These are phyloP conservation scores for Epithemia pelagica DNA, from an alignment of 108 stramenopile genomes.

Conservation along the genomic window DNA sequence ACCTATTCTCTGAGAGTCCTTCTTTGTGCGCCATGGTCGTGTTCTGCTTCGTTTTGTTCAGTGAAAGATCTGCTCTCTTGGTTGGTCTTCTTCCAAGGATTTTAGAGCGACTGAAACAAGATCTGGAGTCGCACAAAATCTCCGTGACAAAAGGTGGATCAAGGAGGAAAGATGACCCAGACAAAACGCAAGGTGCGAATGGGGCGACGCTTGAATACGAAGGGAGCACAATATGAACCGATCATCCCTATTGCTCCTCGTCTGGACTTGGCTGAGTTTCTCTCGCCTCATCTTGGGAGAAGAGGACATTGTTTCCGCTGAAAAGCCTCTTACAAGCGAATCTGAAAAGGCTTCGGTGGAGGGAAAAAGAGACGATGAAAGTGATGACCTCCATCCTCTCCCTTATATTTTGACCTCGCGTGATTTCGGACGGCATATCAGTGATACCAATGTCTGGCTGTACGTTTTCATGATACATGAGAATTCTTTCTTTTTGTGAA, in stretches of 20 bases:
- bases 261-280: background rate
- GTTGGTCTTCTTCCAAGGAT: too few relatives aligned
- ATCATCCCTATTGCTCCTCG: background rate
- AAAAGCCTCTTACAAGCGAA: background rate
- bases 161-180: background rate
- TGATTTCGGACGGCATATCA: slow-evolving; percentile 43
- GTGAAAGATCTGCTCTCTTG: too few relatives aligned
- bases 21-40: too few relatives aligned
- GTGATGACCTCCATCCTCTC: background rate
- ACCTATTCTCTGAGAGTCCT: too few relatives aligned
- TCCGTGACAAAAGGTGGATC: background rate
- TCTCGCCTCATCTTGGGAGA: background rate
- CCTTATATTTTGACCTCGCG: slow-evolving; percentile 30
- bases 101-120: too few relatives aligned
- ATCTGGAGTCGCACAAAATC: background rate
- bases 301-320: too few relatives aligned
- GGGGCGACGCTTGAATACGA: background rate
- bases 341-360: background rate
- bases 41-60: too few relatives aligned
- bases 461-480: background rate
- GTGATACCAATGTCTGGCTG: slow-evolving; percentile 71
- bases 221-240: background rate
- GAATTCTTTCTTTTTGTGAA: background rate
- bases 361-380: background rate
- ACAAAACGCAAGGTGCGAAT: background rate